Base-by-base conservation (phyloP, 2,329 filamentous ascomycete species). In the Beauveria bassiana region DNA sequence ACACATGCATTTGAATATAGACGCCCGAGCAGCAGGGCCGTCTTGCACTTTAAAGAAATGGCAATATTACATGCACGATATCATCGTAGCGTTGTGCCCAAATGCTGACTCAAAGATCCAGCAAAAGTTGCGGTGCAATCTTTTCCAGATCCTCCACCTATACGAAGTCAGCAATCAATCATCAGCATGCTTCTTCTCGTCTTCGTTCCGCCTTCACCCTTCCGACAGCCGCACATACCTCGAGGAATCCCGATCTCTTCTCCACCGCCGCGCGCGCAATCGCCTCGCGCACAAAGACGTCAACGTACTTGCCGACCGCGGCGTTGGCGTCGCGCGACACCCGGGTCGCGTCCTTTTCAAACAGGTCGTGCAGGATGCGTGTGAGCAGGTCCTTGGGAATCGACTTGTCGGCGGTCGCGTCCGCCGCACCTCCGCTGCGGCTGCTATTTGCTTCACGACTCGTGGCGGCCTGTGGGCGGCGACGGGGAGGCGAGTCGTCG, bases 61-160 rank as follows among this genome's bases (percentile, higher is more conserved):
- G 3, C 34, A 14, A 6, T 8, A 14, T 12, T 31, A 31, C 18
- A 22, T 42, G 22, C 47, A 22, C 10, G 6, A 22, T 22, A 5
- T n/a, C 7, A 8, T 34, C 40, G 24, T 54, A 61, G 42, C 31
- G 10, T 54, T 22, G 26, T 26, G 16, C 12, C 10, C 22, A 42
- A 51, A 24, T n/a, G 12, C n/a, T 24, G 10, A 1, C 66, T 81
- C 76, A 96, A 65, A 97, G 89, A 74, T 98, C 93, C 72, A 97
- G 79, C 68, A 96, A 75, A 69, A 97, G 77, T 74, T 96, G 91
- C 61, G 90, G 90, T 16, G 90, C 89, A 68, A 96, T 79, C 74
- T 91, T 95, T 77, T 97, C 93, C 63, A 98, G 71, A 77, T 97
- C 93, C 70, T 96, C 91, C 51, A 96, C 87, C 84, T 93, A 68